Percentiles rank a stretch among this genome's conserved stretches.
Conservation (phyloP, 352 stramenopile species). For the Globisporangium paroecandrum region DNA sequence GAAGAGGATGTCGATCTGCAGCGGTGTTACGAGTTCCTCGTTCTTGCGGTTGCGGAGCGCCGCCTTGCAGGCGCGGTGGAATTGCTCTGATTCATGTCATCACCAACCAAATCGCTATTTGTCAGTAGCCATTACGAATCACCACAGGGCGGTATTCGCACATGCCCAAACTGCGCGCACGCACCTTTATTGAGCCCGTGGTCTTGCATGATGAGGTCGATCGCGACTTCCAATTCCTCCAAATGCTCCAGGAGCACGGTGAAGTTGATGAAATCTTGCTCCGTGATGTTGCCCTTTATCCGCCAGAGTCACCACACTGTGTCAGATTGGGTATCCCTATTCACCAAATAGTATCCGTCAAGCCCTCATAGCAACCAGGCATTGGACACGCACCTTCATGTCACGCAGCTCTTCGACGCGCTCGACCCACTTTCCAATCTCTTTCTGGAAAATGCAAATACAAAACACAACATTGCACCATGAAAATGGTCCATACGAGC, state of each 20-base stretch:
- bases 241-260: constrained; percentile 77
- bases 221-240: constrained; percentile 82
- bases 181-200: constrained; percentile 79
- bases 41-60: constrained; percentile 55
- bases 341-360: not conserved
- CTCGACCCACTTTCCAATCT: constrained; percentile 79
- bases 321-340: not conserved
- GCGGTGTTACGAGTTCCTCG: constrained; percentile 58
- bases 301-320: not conserved
- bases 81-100: constrained; percentile 57
- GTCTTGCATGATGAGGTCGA: constrained; percentile 78
- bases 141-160: not conserved
- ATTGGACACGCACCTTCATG: constrained; percentile 35
- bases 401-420: constrained; percentile 66
- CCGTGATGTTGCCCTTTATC: constrained; percentile 56
- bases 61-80: constrained; percentile 66
- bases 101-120: not conserved
- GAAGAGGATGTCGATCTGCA: constrained; percentile 87
- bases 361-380: not conserved
- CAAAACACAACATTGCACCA: not conserved
- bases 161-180: not conserved
- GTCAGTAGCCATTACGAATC: not conserved
- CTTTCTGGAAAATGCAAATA: constrained; percentile 25
- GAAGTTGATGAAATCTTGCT: constrained; percentile 86
- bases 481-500: not conserved